These are phyloP conservation scores for Xylaria sp. DNA, from an alignment of 2,329 filamentous ascomycete genomes.

Conservation along the genomic window DNA sequence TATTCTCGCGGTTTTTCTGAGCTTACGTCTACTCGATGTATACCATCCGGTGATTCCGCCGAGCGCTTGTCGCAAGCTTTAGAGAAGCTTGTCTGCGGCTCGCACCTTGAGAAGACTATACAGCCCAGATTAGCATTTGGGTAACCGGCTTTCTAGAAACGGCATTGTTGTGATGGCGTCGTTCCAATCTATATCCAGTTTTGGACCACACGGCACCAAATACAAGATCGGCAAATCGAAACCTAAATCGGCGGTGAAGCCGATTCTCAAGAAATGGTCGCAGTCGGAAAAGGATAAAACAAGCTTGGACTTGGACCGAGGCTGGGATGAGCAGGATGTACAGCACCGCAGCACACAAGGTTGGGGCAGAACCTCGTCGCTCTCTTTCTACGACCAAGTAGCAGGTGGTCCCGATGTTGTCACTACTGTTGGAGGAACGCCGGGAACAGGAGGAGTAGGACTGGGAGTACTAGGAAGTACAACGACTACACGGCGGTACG, in stretches of 20 bases:
- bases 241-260: conserved; percentile 64
- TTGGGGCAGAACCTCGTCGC: conserved; percentile 37
- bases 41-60: conserved; percentile 28
- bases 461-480: conserved; percentile 25
- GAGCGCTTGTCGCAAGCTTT: conserved; percentile 29
- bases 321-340: conserved; percentile 65
- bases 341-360: conserved; percentile 48
- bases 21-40: conserved; percentile 32
- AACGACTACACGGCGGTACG: conserved; percentile 54
- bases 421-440: conserved; percentile 3
- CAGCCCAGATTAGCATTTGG: conserved; percentile 15
- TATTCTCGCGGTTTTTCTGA: background rate
- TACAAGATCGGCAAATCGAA: conserved; percentile 58
- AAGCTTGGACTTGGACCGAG: conserved; percentile 69
- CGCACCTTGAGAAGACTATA: conserved; percentile 29
- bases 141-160: conserved; percentile 9
- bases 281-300: conserved; percentile 66
- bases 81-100: conserved; percentile 21
- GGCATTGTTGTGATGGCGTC: conserved; percentile 49
- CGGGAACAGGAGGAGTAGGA: conserved; percentile 24
- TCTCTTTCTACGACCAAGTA: conserved; percentile 34
- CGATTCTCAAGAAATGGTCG: conserved; percentile 68
- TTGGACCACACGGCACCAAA: conserved; percentile 40
- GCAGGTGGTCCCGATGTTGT: conserved; percentile 12
- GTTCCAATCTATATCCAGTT: conserved; percentile 48